Evolutionary conservation across 202 grass and related monocot genomes (phyloP).

Genomic region (Cymbopogon flexuosus): DNA sequence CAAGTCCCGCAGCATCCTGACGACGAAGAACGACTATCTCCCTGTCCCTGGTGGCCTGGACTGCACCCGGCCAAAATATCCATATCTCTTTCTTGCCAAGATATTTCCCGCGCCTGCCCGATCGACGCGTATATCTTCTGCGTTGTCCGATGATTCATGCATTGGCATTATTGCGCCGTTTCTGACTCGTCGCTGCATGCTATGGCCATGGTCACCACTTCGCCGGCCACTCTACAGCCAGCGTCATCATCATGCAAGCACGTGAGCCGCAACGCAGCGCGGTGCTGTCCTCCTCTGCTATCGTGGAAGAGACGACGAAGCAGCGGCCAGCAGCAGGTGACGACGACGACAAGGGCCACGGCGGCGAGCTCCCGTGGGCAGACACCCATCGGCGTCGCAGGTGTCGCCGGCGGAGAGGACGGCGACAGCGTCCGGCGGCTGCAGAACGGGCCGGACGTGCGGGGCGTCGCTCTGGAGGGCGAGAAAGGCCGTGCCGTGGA

Average conservation of each 20-base stretch:
- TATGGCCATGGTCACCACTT: conserved; percentile 22
- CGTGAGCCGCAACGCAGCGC: not conserved
- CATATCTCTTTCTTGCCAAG: not conserved
- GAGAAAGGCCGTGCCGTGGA: conserved; percentile 63
- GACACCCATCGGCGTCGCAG: not conserved
- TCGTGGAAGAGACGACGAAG: not conserved
- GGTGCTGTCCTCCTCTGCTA: not conserved
- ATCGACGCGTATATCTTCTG: not conserved
- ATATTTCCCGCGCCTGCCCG: conserved; percentile 20
- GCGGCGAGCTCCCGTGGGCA: not conserved
- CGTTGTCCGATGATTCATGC: not conserved
- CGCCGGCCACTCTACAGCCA: conserved; percentile 25
- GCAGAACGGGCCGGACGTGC: conserved; percentile 80
- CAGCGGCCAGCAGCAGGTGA: not conserved
- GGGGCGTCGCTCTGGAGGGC: conserved; percentile 68
- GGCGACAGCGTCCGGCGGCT: conserved; percentile 56
- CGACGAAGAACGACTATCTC: conserved; percentile 5
- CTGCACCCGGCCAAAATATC: not conserved
- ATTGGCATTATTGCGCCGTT: not conserved
- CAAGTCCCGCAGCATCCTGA: not conserved
- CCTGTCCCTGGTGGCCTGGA: not conserved
- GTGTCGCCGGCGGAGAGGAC: not conserved
- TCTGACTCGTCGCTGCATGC: not conserved
- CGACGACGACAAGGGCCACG: not conserved
- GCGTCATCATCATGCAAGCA: conserved; percentile 14